Conservation (phyloP, 83 land plant species). For the Picea engelmannii region DNA sequence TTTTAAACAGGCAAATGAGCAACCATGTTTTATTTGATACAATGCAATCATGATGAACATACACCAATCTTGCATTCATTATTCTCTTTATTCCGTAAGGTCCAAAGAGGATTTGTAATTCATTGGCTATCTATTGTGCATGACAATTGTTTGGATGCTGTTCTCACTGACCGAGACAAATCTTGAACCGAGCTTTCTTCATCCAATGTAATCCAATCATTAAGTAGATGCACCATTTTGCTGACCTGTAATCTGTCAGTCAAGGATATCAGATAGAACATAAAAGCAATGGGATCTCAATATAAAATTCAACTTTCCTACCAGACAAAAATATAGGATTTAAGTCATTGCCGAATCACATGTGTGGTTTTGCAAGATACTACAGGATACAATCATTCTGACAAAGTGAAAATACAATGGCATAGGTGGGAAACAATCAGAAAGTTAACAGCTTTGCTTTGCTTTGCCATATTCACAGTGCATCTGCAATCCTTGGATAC, state of each 20-base stretch:
- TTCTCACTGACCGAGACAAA: slow-evolving; percentile 10
- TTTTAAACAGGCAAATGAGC: too few species aligned
- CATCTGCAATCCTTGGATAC: not conserved
- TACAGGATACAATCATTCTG: not conserved
- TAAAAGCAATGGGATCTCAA: not conserved
- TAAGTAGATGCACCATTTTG: slow-evolving; percentile 25
- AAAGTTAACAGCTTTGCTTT: not conserved
- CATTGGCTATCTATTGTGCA: not conserved
- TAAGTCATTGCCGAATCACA: not conserved
- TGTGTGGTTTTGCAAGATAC: not conserved
- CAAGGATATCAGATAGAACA: slow-evolving; percentile 2
- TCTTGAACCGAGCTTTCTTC: slow-evolving; percentile 17
- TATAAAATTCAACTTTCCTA: not conserved
- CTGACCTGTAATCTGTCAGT: slow-evolving; percentile 19
- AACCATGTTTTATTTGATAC: too few species aligned
- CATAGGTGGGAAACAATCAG: not conserved
- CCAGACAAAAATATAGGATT: not conserved
- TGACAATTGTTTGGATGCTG: slow-evolving; percentile 4
- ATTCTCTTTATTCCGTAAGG: not conserved
- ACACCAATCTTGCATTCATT: too few species aligned
- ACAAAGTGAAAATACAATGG: not conserved
- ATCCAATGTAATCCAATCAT: slow-evolving; percentile 16
- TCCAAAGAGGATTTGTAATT: slow-evolving; percentile 3
- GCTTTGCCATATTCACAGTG: not conserved
- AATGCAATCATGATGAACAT: too few species aligned